Conservation (phyloP, 768 basidiomycete genomes). For the Leccinellum albellum region DNA sequence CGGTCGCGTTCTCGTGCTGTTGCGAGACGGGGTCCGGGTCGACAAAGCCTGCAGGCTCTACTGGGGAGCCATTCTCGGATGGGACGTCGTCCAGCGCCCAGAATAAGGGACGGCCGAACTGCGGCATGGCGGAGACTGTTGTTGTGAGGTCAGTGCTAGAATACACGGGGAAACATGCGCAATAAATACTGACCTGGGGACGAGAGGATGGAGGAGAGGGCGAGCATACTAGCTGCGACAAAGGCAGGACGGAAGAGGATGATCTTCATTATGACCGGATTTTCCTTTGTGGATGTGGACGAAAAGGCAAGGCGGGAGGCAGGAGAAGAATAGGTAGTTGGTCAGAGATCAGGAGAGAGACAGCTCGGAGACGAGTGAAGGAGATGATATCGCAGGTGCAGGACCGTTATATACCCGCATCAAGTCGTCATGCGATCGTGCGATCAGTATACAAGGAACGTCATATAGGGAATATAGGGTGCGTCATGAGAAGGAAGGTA, state of each 20-base stretch:
- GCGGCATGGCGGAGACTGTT: slow-evolving; percentile 17
- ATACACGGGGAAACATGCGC: neutral
- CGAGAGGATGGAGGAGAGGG: slow-evolving; percentile 9
- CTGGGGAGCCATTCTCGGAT: neutral
- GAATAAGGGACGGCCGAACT: slow-evolving; percentile 17
- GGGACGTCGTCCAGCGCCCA: slow-evolving; percentile 8
- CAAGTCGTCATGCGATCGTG: neutral
- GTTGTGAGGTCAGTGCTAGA: neutral
- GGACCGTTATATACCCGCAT: neutral
- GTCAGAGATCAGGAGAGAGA: slow-evolving; percentile 6
- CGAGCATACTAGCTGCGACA: slow-evolving; percentile 2
- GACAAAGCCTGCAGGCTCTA: neutral
- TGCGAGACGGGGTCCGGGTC: neutral
- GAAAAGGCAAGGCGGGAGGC: neutral
- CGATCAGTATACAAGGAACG: slow-evolving; percentile 8
- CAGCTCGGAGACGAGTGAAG: slow-evolving; percentile 5
- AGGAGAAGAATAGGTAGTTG: neutral
- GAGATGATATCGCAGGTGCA: neutral
- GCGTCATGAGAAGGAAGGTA: neutral
- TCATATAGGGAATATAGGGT: slow-evolving; percentile 14
- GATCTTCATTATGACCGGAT: slow-evolving; percentile 16
- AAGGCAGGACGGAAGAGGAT: slow-evolving; percentile 20
- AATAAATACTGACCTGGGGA: slow-evolving; percentile 10
- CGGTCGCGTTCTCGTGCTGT: neutral
- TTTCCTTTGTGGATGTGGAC: neutral